Base-by-base conservation (phyloP, 1,284 basidiomycete species). In the Entoloma clypeatum region DNA sequence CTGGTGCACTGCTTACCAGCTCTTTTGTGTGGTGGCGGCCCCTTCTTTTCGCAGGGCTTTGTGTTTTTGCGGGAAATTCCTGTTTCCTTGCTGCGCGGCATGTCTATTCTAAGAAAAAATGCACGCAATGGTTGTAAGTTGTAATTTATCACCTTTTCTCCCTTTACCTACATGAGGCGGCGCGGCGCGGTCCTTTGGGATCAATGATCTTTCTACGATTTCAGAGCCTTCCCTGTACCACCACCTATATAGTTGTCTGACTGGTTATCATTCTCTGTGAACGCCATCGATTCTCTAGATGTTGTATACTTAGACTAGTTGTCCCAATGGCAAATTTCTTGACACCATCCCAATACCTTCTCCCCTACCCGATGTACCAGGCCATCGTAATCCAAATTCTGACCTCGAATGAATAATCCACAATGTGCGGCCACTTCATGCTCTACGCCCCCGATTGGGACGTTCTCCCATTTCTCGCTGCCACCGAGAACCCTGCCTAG, bases 401-500 rank as follows among this genome's bases (percentile, higher is more conserved):
- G 64, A 4, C 56, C 52, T 5, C 62, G 67, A 34, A 76, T 72
- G 51, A 78, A 78, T n/a, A 79, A 48, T 22, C 75, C 75, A 41
- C 61, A 65, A 55, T 79, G 77, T 1, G 75, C 76, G 10, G 60
- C 67, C 7, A 79, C 76, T 50, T 78, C 76, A 50, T 77, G 73
- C 5, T 69, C 58, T 5, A 68, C 74, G 5, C 71, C 74, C 4
- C 47, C 62, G 31, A 79, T 71, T 17, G 61, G 38, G 0, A 78
- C 69, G 30, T 61, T 58, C 47, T 75, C 70, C 77, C 77, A 78
- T 33, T 63, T 62, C 17, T 69, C 67, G 31, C 57, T 50, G 14
- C 71, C 71, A 7, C 71, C 69, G 4, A 72, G 55, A 4, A 58
- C 44, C 24, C 58, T 48, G 1, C 66, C 67, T 26, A 73, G 47